Base-by-base conservation (phyloP, 768 basidiomycete species). In the Xerocomellus intermedius region DNA sequence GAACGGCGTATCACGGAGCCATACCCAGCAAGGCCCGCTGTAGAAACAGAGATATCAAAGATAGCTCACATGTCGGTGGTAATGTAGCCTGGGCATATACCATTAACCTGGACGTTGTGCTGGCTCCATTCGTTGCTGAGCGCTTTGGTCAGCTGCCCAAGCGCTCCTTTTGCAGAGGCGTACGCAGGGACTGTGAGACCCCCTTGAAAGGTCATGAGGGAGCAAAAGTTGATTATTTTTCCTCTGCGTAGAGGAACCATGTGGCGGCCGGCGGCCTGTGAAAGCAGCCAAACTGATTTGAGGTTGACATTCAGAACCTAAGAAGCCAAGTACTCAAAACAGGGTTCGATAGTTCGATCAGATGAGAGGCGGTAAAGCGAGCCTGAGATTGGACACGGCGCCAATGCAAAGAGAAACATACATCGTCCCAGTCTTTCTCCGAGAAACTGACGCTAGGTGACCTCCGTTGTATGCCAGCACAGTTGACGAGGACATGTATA, bases 71-170 rank as follows among this genome's bases (percentile, higher is more conserved):
- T 94, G 62, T 96, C 94, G 35, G 93, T 96, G 26, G 82, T 81
- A 64, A 95, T 86, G 71, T 94, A 94, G 32, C 92, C 93, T 30
- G 92, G 92, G 60, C 86, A 86, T 60, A 96, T 89, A 22, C 81
- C 88, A 67, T 95, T 94, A 17, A 95, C 91, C 69, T 93, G 87
- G 49, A 96, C 83, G 61, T 91, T 92, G 63, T 90, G 82, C 64
- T 81, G 79, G 56, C 89, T 88, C 94, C 94, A 97, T 70, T 96
- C 94, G 71, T 97, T 97, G 64, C 87, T 86, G 64, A 96, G 82
- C 3, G 93, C 88, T 73, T 94, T 94, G 26, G 92, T 91, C 62
- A 92, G 77, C 67, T 88, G 87, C 10, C 89, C 89, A 32, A 92
- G 77, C 19, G 90, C 91, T 52, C 92, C 92, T 69, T 95, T 96